phyloP scores from a whole-genome alignment of 805 yeast species.

The Sugiyamaella lignohabitans region DNA sequence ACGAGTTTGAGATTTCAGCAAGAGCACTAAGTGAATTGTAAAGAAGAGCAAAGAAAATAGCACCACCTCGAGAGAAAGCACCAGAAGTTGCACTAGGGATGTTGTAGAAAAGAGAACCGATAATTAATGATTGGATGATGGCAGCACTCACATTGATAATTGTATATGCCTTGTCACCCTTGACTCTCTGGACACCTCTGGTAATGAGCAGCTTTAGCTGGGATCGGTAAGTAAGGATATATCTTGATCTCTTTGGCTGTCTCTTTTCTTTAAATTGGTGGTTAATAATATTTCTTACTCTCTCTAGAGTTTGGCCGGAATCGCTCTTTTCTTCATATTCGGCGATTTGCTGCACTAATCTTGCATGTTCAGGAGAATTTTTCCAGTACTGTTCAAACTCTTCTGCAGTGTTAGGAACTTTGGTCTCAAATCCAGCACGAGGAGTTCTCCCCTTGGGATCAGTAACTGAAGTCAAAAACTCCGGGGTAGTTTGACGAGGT shows the following conservation, averaged over 20 bases:
- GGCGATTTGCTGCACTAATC: conserved; percentile 42
- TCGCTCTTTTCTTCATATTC: conserved; percentile 32
- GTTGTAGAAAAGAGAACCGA: conserved; percentile 57
- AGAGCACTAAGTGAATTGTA: conserved; percentile 57
- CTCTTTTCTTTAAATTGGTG: conserved; percentile 32
- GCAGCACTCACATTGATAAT: conserved; percentile 43
- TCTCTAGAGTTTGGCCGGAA: conserved; percentile 32
- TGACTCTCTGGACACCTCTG: conserved; percentile 51
- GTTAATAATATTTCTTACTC: conserved; percentile 32
- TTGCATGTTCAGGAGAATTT: conserved; percentile 40
- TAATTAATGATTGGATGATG: conserved; percentile 50
- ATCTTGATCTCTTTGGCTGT: conserved; percentile 37
- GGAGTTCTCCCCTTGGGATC: conserved; percentile 56
- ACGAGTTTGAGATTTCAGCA: conserved; percentile 46
- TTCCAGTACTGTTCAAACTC: conserved; percentile 60
- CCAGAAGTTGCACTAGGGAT: conserved; percentile 46
- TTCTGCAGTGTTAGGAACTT: conserved; percentile 54
- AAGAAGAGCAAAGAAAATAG: conserved; percentile 52
- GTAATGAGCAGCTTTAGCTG: conserved; percentile 45
- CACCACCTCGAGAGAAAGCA: conserved; percentile 60
- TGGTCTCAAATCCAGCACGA: conserved; percentile 41
- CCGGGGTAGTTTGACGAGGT: conserved; percentile 62
- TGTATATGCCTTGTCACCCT: conserved; percentile 51
- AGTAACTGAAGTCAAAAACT: conserved; percentile 62
- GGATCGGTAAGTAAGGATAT: conserved; percentile 38